Base-by-base conservation (phyloP, 2,329 filamentous ascomycete species). In the Xylariaceae sp. region DNA sequence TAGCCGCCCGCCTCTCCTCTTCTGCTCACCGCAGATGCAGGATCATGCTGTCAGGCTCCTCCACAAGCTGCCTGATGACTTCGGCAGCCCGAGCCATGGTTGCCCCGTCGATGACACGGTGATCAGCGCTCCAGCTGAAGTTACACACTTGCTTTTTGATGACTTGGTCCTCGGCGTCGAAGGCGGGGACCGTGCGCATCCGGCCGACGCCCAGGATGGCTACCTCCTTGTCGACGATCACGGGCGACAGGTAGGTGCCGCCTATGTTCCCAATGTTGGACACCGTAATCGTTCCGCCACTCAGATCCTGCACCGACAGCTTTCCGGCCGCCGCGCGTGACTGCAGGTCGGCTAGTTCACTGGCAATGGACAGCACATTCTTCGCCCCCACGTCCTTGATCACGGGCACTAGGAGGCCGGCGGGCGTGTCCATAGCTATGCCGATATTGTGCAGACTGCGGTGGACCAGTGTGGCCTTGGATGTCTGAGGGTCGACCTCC, bases 261-360 rank as follows among this genome's bases (percentile, higher is more conserved):
- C 94, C 94, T 45, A 99, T 90, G 64, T 85, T 95, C 45, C 94
- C 94, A 64, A 99, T 96, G 70, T 99, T 99, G 64, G 91, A 96
- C 48, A 99, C 84, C 0, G 94, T 96, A 66, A 99, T 92, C 1
- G 94, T 97, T 12, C 91, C 91, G 50, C 91, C 91, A 37, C 78
- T 80, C 60, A 99, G 78, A 71, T 99, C 91, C 19, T 80, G 77
- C 2, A 85, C 80, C 1, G 83, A 77, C 3, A 99, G 80, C 70
- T 87, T 89, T 34, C 90, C 89, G n/a, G 80, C 77, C 11, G 80
- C 76, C 1, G 90, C 92, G 7, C 90, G 83, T 2, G 73, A 71
- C 68, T 91, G 88, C 26, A 97, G 81, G 3, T 88, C 82, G 6
- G 73, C 71, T 50, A 97, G 80, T 70, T 96, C 90, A 19, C 79